These are phyloP conservation scores for Rhizopogon vulgaris DNA, from an alignment of 768 basidiomycete species.

Conservation along the genomic window DNA sequence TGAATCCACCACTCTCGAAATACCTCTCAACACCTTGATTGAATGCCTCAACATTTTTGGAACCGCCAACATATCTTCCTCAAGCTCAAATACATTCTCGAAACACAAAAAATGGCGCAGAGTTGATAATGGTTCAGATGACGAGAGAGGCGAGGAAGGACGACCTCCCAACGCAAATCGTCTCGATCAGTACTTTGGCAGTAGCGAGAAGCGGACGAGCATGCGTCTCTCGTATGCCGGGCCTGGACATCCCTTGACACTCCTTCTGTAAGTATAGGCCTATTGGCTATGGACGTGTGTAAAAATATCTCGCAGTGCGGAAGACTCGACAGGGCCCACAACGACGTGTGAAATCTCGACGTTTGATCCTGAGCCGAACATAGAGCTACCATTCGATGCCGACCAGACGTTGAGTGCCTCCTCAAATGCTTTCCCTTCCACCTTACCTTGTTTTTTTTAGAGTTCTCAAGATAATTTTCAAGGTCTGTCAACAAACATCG, in stretches of 20 bases:
- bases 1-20: slow-evolving; percentile 55
- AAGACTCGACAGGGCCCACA: slow-evolving; percentile 75
- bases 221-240: slow-evolving; percentile 85
- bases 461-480: slow-evolving; percentile 78
- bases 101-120: slow-evolving; percentile 46
- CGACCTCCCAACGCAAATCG: slow-evolving; percentile 12
- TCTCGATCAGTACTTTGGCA: slow-evolving; percentile 57
- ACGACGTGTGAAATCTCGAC: slow-evolving; percentile 86
- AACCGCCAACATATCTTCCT: slow-evolving; percentile 45
- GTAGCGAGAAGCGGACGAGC: slow-evolving; percentile 62
- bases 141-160: slow-evolving; percentile 30
- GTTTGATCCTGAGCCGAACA: slow-evolving; percentile 73
- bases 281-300: slow-evolving; percentile 1
- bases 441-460: slow-evolving; percentile 29
- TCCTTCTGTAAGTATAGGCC: slow-evolving; percentile 62
- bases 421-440: not conserved
- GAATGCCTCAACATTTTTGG: slow-evolving; percentile 95
- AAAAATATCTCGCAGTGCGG: slow-evolving; percentile 42
- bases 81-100: slow-evolving; percentile 18
- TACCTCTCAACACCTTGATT: slow-evolving; percentile 77
- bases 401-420: slow-evolving; percentile 44
- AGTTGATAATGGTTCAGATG: slow-evolving; percentile 41
- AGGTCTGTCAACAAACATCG: slow-evolving; percentile 36
- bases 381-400: slow-evolving; percentile 75
- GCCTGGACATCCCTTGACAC: slow-evolving; percentile 66